phyloP scores from a whole-genome alignment of 75 land plant genomes.

The Azolla pinnata region DNA sequence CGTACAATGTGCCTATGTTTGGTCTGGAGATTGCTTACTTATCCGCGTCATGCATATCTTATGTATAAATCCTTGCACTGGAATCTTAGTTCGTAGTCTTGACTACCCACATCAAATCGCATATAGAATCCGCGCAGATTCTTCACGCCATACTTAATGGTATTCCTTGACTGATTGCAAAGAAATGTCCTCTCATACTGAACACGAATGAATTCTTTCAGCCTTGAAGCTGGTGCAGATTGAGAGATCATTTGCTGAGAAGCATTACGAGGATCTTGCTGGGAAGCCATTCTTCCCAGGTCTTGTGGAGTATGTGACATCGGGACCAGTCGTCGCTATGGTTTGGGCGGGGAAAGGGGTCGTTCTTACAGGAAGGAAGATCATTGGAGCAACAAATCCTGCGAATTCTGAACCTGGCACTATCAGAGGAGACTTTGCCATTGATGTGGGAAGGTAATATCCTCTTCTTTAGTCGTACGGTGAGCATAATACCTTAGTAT shows the following conservation, averaged over 20 bases:
- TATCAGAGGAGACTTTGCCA: constrained; percentile 86
- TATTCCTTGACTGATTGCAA: too few species aligned
- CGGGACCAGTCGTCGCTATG: constrained; percentile 96
- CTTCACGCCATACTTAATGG: background rate
- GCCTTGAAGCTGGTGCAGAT: constrained; percentile 59
- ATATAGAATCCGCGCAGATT: background rate
- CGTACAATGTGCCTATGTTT: too few species aligned
- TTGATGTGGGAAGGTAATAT: constrained; percentile 85
- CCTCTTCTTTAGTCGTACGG: too few species aligned
- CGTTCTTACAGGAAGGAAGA: constrained; percentile 67
- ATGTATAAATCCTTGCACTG: background rate
- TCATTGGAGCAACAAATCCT: constrained; percentile 89
- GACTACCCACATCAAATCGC: background rate
- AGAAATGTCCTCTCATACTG: too few species aligned
- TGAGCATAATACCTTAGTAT: background rate
- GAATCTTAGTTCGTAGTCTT: background rate
- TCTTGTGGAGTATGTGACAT: constrained; percentile 69
- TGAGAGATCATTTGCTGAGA: constrained; percentile 79
- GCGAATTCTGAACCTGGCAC: constrained; percentile 76
- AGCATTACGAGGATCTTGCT: constrained; percentile 75
- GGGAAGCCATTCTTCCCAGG: constrained; percentile 78
- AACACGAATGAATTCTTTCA: constrained; percentile 14
- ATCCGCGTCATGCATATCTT: background rate
- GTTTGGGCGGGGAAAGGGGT: constrained; percentile 89
- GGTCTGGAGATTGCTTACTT: too few species aligned